phyloP scores from a whole-genome alignment of 306 rosid species.

The Spatholobus suberectus region DNA sequence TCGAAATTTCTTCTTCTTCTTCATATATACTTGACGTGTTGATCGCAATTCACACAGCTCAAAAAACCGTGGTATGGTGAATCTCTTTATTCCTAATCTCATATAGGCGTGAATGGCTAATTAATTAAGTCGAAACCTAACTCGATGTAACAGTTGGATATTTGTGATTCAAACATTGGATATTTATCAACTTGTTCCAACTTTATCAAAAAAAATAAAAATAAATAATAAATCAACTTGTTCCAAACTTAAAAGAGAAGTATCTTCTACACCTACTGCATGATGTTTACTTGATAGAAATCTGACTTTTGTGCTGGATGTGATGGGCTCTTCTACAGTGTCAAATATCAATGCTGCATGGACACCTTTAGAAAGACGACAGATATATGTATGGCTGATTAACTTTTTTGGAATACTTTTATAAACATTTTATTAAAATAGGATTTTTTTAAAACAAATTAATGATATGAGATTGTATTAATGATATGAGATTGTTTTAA shows the following conservation, averaged over 20 bases:
- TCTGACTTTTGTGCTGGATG: constrained; percentile 12
- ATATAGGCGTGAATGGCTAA: background rate
- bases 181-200: background rate
- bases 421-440: too few relatives aligned
- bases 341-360: background rate
- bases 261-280: background rate
- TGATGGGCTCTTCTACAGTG: background rate
- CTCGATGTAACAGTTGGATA: background rate
- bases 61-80: too few relatives aligned
- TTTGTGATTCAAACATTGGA: background rate
- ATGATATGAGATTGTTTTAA: too few relatives aligned
- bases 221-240: too few relatives aligned
- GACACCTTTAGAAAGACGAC: background rate
- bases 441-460: too few relatives aligned
- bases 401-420: too few relatives aligned
- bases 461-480: too few relatives aligned
- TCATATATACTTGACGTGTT: too few relatives aligned
- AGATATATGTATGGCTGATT: background rate
- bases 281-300: background rate
- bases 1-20: too few relatives aligned
- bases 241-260: background rate
- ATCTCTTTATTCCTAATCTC: background rate
- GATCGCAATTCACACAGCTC: too few relatives aligned
- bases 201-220: too few relatives aligned
- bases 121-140: background rate